Evolutionary conservation across 1,284 basidiomycete species (phyloP), one percentile per base, ranked within the genome.

Genomic region (Ustilago cynodontis): DNA sequence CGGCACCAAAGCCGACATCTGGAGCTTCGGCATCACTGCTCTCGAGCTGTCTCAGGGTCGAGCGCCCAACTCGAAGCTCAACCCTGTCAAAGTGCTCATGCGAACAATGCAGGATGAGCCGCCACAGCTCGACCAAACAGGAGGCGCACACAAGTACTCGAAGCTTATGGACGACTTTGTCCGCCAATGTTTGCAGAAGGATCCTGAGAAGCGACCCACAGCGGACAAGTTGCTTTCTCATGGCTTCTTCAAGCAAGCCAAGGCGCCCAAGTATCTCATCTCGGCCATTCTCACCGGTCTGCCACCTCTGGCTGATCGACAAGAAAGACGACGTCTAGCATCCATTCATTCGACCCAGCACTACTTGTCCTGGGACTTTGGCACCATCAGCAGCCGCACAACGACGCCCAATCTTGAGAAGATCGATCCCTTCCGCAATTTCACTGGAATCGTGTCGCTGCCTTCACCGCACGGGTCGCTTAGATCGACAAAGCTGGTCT

Each of bases 21-120:
- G 93, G 93, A 93, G 92, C 49, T 93, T 95, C 83, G 94, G 93
- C 28, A 94, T 95, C 76, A 94, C 79, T 16, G 93, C 94, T 7
- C 88, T 95, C 45, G 94, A 95, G 85, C 88, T 95, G 24, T 89
- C 92, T 0, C 92, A 93, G 79, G 94, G 94, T 0, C 90, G 92
- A 16, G 93, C 94, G 1, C 94, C 94, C 16, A 88, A 91, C 71
- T 93, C 92, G 24, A 89, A 92, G 59, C 92, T 93, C 80, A 88
- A 91, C 11, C 90, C 93, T 0, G 90, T 92, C 70, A 89, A 89
- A 62, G 92, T 94, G 7, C 88, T 95, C 24, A 88, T 94, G 73
- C 91, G 91, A 86, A 94, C 74, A 51, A 81, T 82, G 43, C 77
- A 71, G 60, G 69, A 84, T 52, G 81, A 78, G 65, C 74, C 72